A percentile compares a stretch with the other conserved stretches of the same genome.
Evolutionary conservation across 2,329 filamentous ascomycete genomes (phyloP).

Genomic region (Gliomastix tumulicola): DNA sequence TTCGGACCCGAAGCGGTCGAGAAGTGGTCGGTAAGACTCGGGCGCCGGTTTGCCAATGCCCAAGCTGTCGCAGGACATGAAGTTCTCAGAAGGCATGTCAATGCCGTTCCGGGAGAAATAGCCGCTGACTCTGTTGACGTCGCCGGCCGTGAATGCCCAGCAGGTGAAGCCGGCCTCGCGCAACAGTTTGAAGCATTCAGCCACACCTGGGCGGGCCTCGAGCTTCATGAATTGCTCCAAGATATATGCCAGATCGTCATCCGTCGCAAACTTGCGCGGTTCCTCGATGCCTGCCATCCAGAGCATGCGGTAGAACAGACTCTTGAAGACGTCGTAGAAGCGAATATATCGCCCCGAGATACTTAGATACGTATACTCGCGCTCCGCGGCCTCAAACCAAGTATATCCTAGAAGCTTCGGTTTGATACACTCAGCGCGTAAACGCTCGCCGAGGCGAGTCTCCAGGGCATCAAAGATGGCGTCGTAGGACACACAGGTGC

Average conservation of each 20-base stretch:
- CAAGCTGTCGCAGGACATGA: constrained; percentile 41
- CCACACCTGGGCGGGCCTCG: constrained; percentile 26
- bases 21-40: constrained; percentile 34
- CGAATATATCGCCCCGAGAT: constrained; percentile 32
- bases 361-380: constrained; percentile 41
- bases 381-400: constrained; percentile 39
- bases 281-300: constrained; percentile 33
- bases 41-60: constrained; percentile 43
- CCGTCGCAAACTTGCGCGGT: constrained; percentile 30
- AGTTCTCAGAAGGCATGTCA: constrained; percentile 40
- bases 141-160: constrained; percentile 47
- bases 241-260: constrained; percentile 31
- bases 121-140: constrained; percentile 37
- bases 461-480: constrained; percentile 32
- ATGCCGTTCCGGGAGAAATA: constrained; percentile 43
- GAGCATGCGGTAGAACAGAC: constrained; percentile 41
- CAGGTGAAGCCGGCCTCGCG: constrained; percentile 39
- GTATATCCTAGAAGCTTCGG: constrained; percentile 34
- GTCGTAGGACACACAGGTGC: constrained; percentile 40
- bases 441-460: constrained; percentile 28
- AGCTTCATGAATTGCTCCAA: constrained; percentile 27
- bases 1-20: constrained; percentile 28
- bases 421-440: constrained; percentile 28
- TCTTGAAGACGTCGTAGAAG: constrained; percentile 32
- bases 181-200: constrained; percentile 33